phyloP scores from a whole-genome alignment of 75 land plant species.

The Larix kaempferi region DNA sequence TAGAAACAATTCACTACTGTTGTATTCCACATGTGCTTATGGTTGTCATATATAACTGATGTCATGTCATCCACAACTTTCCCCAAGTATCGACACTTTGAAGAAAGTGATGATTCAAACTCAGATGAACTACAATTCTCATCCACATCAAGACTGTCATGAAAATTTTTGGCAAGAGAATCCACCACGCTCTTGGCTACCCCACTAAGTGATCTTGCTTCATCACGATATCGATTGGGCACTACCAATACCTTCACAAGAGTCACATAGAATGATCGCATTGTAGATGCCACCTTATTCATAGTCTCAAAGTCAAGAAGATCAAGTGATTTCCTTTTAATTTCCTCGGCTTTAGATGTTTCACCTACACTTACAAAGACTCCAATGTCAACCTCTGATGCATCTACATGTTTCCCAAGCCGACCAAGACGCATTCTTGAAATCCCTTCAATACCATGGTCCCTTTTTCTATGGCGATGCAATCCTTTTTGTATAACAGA shows the following conservation, averaged over 20 bases:
- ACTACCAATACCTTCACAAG: constrained; percentile 74
- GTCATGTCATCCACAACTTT: constrained; percentile 89
- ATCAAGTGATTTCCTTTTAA: constrained; percentile 77
- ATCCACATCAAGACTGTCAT: constrained; percentile 59
- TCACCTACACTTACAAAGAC: constrained; percentile 32
- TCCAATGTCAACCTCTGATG: constrained; percentile 51
- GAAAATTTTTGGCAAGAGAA: constrained; percentile 65
- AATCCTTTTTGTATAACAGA: constrained; percentile 58
- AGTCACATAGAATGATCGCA: constrained; percentile 68
- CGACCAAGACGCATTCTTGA: constrained; percentile 67
- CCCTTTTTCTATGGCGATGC: constrained; percentile 40
- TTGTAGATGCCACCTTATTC: constrained; percentile 49
- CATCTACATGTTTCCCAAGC: constrained; percentile 56
- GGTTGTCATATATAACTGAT: constrained; percentile 66
- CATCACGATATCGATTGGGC: constrained; percentile 83
- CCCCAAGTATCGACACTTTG: constrained; percentile 93
- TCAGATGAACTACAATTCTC: constrained; percentile 39
- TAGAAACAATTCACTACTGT: constrained; percentile 75
- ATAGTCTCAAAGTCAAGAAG: constrained; percentile 54
- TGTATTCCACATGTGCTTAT: constrained; percentile 68
- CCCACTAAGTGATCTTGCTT: constrained; percentile 49
- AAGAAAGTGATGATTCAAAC: constrained; percentile 56
- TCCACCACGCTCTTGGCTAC: constrained; percentile 66
- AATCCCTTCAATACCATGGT: constrained; percentile 59
- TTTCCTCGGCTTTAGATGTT: constrained; percentile 40